Percentiles rank a stretch among this genome's conserved stretches.
These are phyloP conservation scores for Entomortierella lignicola DNA, from an alignment of 192 early-diverging fungal genomes.

Conservation along the genomic window DNA sequence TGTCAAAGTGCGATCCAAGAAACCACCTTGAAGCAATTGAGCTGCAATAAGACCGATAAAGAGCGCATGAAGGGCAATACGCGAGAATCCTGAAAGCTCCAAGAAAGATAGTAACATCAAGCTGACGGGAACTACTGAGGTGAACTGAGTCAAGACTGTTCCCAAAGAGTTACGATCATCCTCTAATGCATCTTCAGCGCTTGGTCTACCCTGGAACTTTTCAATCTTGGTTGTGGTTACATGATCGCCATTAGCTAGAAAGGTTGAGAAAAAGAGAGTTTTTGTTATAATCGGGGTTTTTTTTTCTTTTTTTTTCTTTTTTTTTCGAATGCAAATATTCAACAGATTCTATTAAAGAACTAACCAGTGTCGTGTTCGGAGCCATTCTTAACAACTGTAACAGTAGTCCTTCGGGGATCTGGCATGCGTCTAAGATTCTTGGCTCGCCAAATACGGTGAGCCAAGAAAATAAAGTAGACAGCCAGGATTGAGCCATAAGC, in stretches of 20 bases:
- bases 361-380: neutral
- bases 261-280: neutral
- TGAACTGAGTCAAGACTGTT: constrained; percentile 26
- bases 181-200: constrained; percentile 18
- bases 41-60: constrained; percentile 19
- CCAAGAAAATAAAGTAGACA: constrained; percentile 26
- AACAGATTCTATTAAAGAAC: neutral
- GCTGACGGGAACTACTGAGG: constrained; percentile 19
- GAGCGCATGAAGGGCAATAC: constrained; percentile 23
- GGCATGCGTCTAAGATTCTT: constrained; percentile 10
- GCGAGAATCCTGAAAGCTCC: constrained; percentile 26
- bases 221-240: constrained; percentile 14
- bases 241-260: constrained; percentile 8
- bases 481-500: constrained; percentile 30
- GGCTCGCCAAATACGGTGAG: constrained; percentile 26
- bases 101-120: constrained; percentile 25
- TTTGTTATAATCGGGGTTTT: neutral
- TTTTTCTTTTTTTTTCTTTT: neutral
- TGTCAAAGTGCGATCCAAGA: constrained; percentile 15
- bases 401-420: constrained; percentile 13
- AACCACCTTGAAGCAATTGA: constrained; percentile 29
- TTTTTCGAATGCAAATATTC: neutral
- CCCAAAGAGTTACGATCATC: constrained; percentile 27
- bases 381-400: constrained; percentile 23
- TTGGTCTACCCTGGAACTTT: constrained; percentile 23